Conservation (phyloP, 2,329 filamentous ascomycete genomes). For the Ophiostoma ips region DNA sequence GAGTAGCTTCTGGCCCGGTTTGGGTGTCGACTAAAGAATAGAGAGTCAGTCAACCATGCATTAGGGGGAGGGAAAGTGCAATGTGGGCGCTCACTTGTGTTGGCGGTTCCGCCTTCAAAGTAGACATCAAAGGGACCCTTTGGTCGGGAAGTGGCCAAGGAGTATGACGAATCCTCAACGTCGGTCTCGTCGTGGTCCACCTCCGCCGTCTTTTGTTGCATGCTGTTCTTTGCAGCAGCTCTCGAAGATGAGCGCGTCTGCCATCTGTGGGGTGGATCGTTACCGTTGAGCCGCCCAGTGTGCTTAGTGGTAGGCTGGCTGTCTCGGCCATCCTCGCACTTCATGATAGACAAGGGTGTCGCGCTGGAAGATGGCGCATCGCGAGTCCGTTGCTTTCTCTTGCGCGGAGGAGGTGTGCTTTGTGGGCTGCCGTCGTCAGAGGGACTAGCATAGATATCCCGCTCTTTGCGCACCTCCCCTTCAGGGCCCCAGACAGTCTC, state of each 20-base stretch:
- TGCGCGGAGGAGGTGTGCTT: conserved; percentile 16
- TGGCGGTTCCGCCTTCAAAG: conserved; percentile 4
- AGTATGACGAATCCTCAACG: conserved; percentile 2
- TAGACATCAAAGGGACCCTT: conserved; percentile 7
- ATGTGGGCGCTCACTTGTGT: conserved; percentile 4
- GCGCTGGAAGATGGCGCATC: neutral
- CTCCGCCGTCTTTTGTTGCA: neutral
- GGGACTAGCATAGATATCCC: conserved; percentile 47
- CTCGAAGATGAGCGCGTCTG: neutral
- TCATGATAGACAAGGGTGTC: neutral
- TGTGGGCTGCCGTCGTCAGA: conserved; percentile 39
- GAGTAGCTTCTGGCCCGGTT: neutral
- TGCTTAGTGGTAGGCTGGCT: conserved; percentile 2
- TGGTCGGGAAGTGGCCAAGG: neutral
- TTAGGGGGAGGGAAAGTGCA: neutral
- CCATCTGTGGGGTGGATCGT: neutral
- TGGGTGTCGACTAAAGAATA: neutral
- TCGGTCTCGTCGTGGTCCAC: neutral
- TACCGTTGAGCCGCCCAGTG: neutral
- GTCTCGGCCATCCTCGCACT: neutral
- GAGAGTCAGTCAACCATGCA: too few species aligned
- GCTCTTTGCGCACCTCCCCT: conserved; percentile 34
- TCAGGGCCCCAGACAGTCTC: conserved; percentile 49
- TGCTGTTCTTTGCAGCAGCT: neutral
- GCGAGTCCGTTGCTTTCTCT: conserved; percentile 7